Conservation (phyloP, 441 rosid species). For the Daphne laureola region DNA sequence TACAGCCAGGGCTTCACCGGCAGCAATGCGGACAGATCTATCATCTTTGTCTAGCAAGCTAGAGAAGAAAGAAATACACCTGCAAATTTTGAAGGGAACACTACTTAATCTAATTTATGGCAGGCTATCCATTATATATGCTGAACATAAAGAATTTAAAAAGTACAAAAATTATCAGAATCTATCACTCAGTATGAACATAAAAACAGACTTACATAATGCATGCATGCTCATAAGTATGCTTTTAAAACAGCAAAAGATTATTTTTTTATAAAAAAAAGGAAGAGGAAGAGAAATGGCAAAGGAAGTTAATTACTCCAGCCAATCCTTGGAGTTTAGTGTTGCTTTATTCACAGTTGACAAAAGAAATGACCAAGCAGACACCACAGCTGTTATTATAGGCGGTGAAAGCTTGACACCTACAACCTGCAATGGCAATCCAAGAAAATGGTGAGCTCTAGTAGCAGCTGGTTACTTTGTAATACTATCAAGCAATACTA, state of each 20-base stretch:
- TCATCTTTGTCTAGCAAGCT: constrained; percentile 78
- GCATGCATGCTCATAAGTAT: too few species aligned
- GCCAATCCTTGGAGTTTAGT: constrained; percentile 68
- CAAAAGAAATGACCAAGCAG: constrained; percentile 91
- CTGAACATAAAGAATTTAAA: too few species aligned
- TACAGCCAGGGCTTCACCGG: constrained; percentile 86
- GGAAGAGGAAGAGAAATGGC: not conserved
- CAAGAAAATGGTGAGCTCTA: too few species aligned
- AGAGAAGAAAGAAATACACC: constrained; percentile 68
- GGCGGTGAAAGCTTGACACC: constrained; percentile 49
- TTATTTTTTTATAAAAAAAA: too few species aligned
- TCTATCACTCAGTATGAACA: too few species aligned
- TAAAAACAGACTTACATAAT: too few species aligned
- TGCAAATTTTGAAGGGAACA: constrained; percentile 29
- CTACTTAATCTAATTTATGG: constrained; percentile 3
- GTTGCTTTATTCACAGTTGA: constrained; percentile 53
- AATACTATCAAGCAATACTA: too few species aligned
- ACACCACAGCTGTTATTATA: constrained; percentile 61
- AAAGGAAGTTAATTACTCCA: constrained; percentile 43
- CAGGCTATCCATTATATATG: too few species aligned
- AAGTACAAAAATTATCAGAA: too few species aligned
- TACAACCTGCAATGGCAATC: constrained; percentile 46
- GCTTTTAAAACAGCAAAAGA: not conserved
- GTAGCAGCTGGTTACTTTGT: too few species aligned
- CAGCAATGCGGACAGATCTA: constrained; percentile 83